These are phyloP conservation scores for Xylaria sp. DNA, from an alignment of 2,329 filamentous ascomycete genomes.

Conservation along the genomic window DNA sequence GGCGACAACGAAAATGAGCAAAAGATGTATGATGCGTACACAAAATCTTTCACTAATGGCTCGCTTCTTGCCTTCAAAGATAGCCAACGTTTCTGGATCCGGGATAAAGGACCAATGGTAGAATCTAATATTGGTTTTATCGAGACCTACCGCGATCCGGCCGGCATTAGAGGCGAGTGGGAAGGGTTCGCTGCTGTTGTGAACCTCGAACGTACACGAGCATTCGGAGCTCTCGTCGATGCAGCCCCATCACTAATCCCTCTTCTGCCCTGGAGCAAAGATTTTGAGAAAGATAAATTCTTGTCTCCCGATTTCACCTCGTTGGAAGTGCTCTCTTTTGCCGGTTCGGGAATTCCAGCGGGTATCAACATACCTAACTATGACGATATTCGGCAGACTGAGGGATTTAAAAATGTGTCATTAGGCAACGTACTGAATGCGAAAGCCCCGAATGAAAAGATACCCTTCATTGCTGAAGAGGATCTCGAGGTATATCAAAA, in stretches of 20 bases:
- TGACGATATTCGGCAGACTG: constrained; percentile 72
- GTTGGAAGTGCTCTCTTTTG: constrained; percentile 88
- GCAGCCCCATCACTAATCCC: constrained; percentile 86
- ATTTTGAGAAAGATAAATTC: constrained; percentile 97
- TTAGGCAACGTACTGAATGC: constrained; percentile 93
- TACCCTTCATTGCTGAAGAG: constrained; percentile 85
- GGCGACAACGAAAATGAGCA: constrained; percentile 79
- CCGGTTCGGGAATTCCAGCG: constrained; percentile 73
- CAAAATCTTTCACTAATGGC: constrained; percentile 77
- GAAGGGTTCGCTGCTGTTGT: constrained; percentile 86
- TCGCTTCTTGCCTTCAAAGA: constrained; percentile 83
- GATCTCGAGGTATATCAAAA: constrained; percentile 84
- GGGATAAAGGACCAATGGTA: constrained; percentile 82
- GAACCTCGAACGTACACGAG: constrained; percentile 88
- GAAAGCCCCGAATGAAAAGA: constrained; percentile 90
- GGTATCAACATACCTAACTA: constrained; percentile 69
- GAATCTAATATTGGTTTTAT: constrained; percentile 87
- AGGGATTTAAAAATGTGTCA: constrained; percentile 93
- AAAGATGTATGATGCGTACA: constrained; percentile 69
- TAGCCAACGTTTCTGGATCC: constrained; percentile 83
- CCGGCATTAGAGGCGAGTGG: constrained; percentile 84
- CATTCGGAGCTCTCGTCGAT: constrained; percentile 86
- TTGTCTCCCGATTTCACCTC: constrained; percentile 95
- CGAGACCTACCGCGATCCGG: constrained; percentile 86
- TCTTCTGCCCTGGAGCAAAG: constrained; percentile 84